Percentiles rank a stretch among this genome's conserved stretches.
Evolutionary conservation across 352 stramenopile genomes (phyloP).

Genomic region (Pythium rhizo-oryzae): DNA sequence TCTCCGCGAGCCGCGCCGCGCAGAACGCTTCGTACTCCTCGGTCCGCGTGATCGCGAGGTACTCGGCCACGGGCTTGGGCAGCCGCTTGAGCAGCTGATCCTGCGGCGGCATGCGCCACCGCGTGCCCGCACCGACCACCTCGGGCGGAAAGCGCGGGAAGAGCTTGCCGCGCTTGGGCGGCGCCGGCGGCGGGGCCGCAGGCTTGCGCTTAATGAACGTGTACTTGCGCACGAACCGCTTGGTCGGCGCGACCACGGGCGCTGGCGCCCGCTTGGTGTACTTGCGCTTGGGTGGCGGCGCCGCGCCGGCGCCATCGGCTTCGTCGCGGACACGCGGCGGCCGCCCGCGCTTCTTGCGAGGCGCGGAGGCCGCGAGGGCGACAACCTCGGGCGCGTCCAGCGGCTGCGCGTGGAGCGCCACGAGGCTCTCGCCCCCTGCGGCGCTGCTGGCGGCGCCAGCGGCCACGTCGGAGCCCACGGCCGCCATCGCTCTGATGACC

Average conservation of each 20-base stretch:
- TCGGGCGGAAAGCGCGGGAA: neutral
- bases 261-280: neutral
- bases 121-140: neutral
- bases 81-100: neutral
- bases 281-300: neutral
- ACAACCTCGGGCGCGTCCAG: neutral
- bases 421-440: slow-evolving; percentile 6
- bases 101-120: neutral
- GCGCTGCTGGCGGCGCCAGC: neutral
- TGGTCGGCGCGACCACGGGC: neutral
- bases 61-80: neutral
- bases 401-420: slow-evolving; percentile 17
- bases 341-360: neutral
- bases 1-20: neutral
- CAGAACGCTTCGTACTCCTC: neutral
- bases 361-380: neutral
- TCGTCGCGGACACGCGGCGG: neutral
- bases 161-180: neutral
- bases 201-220: slow-evolving; percentile 11
- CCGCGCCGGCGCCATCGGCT: neutral
- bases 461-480: neutral
- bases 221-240: slow-evolving; percentile 8
- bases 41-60: neutral
- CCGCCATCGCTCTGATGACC: neutral
- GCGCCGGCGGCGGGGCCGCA: neutral